These are phyloP conservation scores for Viola odorata DNA, from an alignment of 345 rosid species.

Conservation along the genomic window DNA sequence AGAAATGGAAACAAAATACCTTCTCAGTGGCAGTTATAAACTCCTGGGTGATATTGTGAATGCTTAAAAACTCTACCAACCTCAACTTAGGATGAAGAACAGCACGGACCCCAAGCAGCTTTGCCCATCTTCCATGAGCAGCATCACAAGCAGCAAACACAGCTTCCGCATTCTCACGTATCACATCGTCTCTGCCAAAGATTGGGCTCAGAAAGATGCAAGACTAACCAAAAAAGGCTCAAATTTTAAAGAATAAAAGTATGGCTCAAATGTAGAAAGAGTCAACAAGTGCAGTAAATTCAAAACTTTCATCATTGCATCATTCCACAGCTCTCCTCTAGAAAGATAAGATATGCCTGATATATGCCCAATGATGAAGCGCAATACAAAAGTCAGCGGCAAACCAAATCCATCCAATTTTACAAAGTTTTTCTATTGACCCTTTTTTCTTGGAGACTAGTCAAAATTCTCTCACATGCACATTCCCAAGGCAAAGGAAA, in stretches of 20 bases:
- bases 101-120: conserved; percentile 91
- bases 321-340: too few species aligned
- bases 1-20: conserved; percentile 39
- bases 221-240: background rate
- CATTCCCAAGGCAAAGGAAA: too few species aligned
- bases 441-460: too few species aligned
- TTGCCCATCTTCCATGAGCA: conserved; percentile 99
- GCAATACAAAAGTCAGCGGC: too few species aligned
- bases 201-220: background rate
- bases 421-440: too few species aligned
- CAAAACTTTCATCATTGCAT: background rate
- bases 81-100: conserved; percentile 87
- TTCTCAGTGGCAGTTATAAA: conserved; percentile 86
- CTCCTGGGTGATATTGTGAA: conserved; percentile 84
- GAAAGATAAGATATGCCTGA: too few species aligned
- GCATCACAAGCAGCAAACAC: conserved; percentile 98
- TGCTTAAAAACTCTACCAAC: conserved; percentile 89
- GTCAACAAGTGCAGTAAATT: background rate
- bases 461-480: too few species aligned
- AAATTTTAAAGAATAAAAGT: background rate
- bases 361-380: too few species aligned
- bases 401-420: too few species aligned
- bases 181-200: conserved; percentile 75
- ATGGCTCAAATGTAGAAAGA: background rate
- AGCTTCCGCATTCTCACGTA: conserved; percentile 96